Conservation (phyloP, 106 monocot genomes). For the Dendrobium officinale region DNA sequence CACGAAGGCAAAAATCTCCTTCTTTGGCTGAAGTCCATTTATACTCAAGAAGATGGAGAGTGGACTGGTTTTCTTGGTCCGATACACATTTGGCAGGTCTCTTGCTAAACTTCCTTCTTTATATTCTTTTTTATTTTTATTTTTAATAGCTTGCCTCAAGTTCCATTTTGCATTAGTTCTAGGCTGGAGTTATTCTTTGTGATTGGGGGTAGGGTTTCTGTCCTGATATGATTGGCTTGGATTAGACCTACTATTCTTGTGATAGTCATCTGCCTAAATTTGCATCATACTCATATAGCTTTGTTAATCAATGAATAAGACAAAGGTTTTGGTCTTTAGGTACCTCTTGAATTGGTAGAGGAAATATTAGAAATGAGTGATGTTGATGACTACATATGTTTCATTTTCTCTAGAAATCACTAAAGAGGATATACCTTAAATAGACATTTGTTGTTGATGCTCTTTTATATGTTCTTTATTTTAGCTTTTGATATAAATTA, state of each 20-base stretch:
- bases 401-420: background rate
- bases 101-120: slow-evolving; percentile 1
- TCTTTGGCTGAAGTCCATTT: slow-evolving; percentile 64
- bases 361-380: background rate
- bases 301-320: background rate
- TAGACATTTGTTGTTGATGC: background rate
- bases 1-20: slow-evolving; percentile 50
- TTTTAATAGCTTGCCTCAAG: background rate
- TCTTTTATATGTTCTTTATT: too few species aligned
- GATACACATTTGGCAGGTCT: slow-evolving; percentile 98
- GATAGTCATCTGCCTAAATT: background rate
- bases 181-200: background rate
- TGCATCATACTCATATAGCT: background rate
- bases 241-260: background rate
- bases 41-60: slow-evolving; percentile 50
- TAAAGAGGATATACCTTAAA: background rate
- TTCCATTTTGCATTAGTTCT: background rate
- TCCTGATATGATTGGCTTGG: background rate
- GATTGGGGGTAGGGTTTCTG: background rate
- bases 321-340: background rate
- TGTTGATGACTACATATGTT: background rate
- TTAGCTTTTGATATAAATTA: too few species aligned
- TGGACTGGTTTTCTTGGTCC: slow-evolving; percentile 88
- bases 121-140: background rate
- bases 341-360: background rate